Evolutionary conservation across 2,329 filamentous ascomycete genomes (phyloP), one percentile per base, ranked within the genome.

Genomic region (Fusarium luffae): DNA sequence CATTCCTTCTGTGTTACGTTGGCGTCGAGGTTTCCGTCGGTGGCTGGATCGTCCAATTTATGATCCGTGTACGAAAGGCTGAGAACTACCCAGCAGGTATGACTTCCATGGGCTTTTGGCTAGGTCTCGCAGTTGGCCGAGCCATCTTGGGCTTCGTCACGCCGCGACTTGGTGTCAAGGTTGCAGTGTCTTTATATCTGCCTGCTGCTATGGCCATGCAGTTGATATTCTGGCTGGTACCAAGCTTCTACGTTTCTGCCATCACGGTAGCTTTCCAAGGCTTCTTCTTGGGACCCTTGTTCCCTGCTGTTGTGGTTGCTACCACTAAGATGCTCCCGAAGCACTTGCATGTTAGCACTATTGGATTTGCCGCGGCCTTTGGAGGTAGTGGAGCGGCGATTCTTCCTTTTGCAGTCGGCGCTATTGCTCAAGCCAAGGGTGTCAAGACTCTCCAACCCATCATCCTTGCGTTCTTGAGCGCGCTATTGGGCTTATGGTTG

Each of bases 31-130:
- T 92, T 46, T 89, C 90, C 0, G 84, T 94, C 1, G 91, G 92
- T 21, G 93, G 93, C 7, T 96, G 93, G 93, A 92, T 96, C 59
- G 90, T 94, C 54, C 89, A 90, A 7, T 95, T 96, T 78, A 95
- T 96, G 92, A 89, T 93, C 27, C 85, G 88, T 34, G 89, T 93
- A 8, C 87, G 93, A 8, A 79, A 89, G n/a, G 92, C 89, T 2
- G 85, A 82, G 5, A 80, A 87, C 0, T 94, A 94, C 70, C 87
- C 88, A 1, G 89, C 89, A 27, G 92, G 92, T 12, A 91, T 95
- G 84, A 89, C 89, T 0, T 89, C 90, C 0, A 93, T 92, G 3
- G 92, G 92, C 0, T 95, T 94, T 79, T 96, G 93, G 93, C 85
- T 93, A 21, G 93, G 93, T 0, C 85, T 96, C 66, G 93, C 92